Conservation (phyloP, 768 basidiomycete species). For the Mycena crocata region DNA sequence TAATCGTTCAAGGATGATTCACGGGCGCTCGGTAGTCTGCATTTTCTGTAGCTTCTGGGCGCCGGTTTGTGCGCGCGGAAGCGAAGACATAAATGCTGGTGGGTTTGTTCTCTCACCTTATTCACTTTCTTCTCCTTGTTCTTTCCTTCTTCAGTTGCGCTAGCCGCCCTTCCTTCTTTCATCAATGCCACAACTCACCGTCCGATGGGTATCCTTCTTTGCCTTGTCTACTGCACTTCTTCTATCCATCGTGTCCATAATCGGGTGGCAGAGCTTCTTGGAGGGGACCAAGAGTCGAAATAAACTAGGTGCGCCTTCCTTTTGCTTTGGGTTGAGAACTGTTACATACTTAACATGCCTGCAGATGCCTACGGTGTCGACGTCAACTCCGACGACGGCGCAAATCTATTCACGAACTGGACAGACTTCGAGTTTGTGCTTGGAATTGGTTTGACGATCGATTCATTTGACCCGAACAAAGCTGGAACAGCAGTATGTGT, state of each 20-base stretch:
- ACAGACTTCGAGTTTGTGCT: neutral
- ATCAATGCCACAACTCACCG: slow-evolving; percentile 11
- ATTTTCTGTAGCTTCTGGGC: too few relatives aligned
- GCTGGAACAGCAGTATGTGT: neutral
- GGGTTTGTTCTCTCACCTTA: too few relatives aligned
- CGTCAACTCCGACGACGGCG: neutral
- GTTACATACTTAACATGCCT: neutral
- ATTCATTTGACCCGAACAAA: slow-evolving; percentile 13
- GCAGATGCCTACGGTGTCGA: slow-evolving; percentile 3
- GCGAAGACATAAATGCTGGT: too few relatives aligned
- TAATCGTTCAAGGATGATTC: too few relatives aligned
- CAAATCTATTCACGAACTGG: neutral
- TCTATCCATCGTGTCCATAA: slow-evolving; percentile 6
- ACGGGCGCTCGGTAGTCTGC: too few relatives aligned
- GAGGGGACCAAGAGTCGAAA: neutral
- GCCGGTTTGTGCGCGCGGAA: too few relatives aligned
- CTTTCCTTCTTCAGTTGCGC: too few relatives aligned
- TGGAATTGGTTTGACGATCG: neutral
- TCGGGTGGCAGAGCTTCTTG: neutral
- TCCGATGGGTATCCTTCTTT: slow-evolving; percentile 16
- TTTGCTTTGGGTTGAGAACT: neutral
- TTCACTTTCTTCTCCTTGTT: too few relatives aligned
- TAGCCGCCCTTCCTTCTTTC: neutral
- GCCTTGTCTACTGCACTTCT: slow-evolving; percentile 1
- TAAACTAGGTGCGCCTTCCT: neutral